Base-by-base conservation (phyloP, 2,329 filamentous ascomycete species). In the Paecilomyces niveus region DNA sequence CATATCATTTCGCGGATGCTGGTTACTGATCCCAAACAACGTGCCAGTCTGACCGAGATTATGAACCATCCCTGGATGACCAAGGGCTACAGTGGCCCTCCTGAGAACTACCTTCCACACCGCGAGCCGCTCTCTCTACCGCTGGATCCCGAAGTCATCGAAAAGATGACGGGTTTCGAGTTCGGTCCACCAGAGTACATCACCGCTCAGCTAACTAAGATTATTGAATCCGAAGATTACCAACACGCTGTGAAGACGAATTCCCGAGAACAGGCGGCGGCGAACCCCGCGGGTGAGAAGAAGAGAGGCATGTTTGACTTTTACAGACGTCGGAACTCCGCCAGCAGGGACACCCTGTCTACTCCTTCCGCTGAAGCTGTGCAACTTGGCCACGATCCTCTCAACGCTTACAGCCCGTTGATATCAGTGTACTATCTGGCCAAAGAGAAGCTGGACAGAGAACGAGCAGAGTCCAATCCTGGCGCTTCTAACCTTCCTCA, bases 81-180 rank as follows among this genome's bases (percentile, higher is more conserved):
- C 54, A 97, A 97, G 74, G 92, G 93, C 8, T 97, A 92, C 73
- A 89, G 83, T 68, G 85, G 85, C 1, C 86, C 92, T 8, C 92
- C 92, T 0, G 94, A 97, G 61, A 99, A 97, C 68, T 90, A 89
- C 63, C 80, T 99, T 1, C 92, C 92, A 3, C 75, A 79, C 32
- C 88, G 94, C 54, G 93, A 96, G 66, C 91, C 94, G 1, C 74
- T 97, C n/a, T 84, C 89, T 39, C 78, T 95, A 13, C 92, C 93
- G 5, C 78, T 99, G 9, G 93, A 97, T 69, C 80, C 83, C 1
- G 87, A 89, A 51, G 88, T 97, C 3, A 85, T 99, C 58, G 85
- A 90, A 54, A 92, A 90, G 65, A 99, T 99, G 94, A 95, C 92
- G 24, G 94, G 94, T 2, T 99, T 99, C 73, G 96, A 97, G 73